Evolutionary conservation across 78 protist genomes (phyloP).

Genomic region (Creolimax fragrantissima): DNA sequence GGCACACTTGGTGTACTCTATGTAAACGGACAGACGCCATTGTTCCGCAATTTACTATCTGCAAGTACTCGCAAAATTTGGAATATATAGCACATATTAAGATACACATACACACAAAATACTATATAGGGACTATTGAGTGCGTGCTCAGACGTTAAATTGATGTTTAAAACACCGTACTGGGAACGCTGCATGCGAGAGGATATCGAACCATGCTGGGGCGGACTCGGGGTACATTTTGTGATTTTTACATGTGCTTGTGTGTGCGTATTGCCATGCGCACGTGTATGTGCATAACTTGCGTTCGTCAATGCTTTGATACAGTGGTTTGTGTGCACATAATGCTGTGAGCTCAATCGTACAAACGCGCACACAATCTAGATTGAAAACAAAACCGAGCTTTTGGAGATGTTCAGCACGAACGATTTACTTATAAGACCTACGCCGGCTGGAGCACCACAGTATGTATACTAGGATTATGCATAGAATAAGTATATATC

Average conservation of each 20-base stretch:
- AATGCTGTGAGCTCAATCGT: no score
- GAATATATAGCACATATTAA: background rate
- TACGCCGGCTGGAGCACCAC: no score
- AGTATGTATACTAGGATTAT: no score
- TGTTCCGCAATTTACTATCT: background rate
- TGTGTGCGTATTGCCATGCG: background rate
- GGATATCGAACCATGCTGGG: background rate
- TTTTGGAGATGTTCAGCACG: no score
- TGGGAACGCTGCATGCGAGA: background rate
- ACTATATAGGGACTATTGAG: background rate
- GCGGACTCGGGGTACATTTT: background rate
- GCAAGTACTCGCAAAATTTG: background rate
- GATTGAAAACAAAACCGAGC: no score
- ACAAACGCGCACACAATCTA: no score
- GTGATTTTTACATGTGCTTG: background rate
- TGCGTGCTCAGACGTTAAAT: background rate
- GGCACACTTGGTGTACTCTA: background rate
- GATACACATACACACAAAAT: background rate
- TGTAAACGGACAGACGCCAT: background rate
- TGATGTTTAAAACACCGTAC: background rate
- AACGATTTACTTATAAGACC: no score
- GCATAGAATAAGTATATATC: no score
- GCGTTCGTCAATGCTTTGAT: no score
- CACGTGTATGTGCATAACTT: background rate
- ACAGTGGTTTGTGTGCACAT: no score